Evolutionary conservation across 768 basidiomycete species (phyloP).

Genomic region (Pulveroboletus sp.): DNA sequence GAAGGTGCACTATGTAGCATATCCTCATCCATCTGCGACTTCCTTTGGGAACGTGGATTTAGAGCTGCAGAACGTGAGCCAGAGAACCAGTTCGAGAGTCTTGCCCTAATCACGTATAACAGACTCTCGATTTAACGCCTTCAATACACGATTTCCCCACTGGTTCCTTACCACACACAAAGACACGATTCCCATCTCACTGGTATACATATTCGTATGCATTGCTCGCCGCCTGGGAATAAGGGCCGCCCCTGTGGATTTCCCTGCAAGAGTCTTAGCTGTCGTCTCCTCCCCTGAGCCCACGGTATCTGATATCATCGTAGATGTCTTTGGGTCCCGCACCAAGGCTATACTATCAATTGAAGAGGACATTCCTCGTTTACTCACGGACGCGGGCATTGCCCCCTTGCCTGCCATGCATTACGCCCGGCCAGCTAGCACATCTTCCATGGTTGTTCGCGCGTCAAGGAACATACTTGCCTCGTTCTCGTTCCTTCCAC

Average conservation of each 20-base stretch:
- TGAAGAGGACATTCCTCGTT: conserved; percentile 32
- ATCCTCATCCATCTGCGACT: conserved; percentile 44
- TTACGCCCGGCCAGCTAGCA: conserved; percentile 28
- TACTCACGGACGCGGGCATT: conserved; percentile 27
- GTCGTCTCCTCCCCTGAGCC: conserved; percentile 40
- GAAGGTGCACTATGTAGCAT: conserved; percentile 26
- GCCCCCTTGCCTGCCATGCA: conserved; percentile 12
- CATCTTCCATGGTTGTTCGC: conserved; percentile 37
- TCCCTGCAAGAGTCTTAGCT: conserved; percentile 52
- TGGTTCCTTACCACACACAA: conserved; percentile 47
- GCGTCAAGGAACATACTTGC: conserved; percentile 38
- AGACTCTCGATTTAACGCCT: conserved; percentile 39
- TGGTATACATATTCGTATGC: conserved; percentile 54
- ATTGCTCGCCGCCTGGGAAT: conserved; percentile 50
- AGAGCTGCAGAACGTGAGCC: conserved; percentile 38
- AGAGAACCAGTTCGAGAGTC: neutral
- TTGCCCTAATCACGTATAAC: neutral
- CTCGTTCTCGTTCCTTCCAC: conserved; percentile 25
- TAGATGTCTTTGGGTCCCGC: conserved; percentile 46
- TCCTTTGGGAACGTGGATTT: conserved; percentile 48
- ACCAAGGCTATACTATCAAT: conserved; percentile 32
- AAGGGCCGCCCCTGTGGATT: conserved; percentile 48
- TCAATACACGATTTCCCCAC: conserved; percentile 58
- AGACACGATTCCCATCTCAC: conserved; percentile 52
- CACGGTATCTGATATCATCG: conserved; percentile 34